A percentile compares a stretch with the other conserved stretches of the same genome.
These are phyloP conservation scores for Monilinia fructicola DNA, from an alignment of 2,329 filamentous ascomycete species.

Conservation along the genomic window DNA sequence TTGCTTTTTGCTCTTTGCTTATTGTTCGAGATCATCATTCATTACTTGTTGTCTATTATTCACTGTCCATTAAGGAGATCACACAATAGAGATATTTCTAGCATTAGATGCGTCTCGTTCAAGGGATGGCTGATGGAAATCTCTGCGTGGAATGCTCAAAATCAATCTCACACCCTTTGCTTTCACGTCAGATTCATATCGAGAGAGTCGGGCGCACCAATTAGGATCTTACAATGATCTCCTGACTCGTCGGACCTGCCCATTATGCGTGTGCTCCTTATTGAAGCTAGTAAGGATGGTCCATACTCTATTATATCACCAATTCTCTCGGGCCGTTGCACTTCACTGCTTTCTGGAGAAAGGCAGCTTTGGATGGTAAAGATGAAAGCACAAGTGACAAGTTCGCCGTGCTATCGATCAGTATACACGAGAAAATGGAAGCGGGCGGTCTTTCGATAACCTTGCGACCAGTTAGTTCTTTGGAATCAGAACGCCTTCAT, in stretches of 20 bases:
- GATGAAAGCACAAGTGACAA: neutral
- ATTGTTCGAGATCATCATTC: too few species aligned
- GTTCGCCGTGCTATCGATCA: neutral
- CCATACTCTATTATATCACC: neutral
- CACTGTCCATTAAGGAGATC: too few species aligned
- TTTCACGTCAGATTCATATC: conserved; percentile 7
- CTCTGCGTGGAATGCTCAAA: neutral
- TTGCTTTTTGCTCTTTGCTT: too few species aligned
- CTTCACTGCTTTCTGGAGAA: neutral
- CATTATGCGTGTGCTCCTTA: neutral
- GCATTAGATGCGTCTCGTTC: neutral
- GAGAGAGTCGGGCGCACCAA: neutral
- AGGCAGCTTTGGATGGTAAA: neutral
- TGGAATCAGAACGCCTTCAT: neutral
- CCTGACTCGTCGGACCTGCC: neutral
- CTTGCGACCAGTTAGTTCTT: neutral
- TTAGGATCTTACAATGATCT: conserved; percentile 12
- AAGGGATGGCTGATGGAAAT: neutral
- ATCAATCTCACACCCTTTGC: neutral
- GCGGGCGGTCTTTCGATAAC: neutral
- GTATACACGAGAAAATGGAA: neutral
- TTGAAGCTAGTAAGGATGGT: conserved; percentile 1
- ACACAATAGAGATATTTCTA: too few species aligned
- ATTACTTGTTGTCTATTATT: too few species aligned
- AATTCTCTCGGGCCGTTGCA: neutral